Percentiles rank a stretch among this genome's conserved stretches.
phyloP scores from a whole-genome alignment of 2,329 filamentous ascomycete species.

The Remersonia thermophila region DNA sequence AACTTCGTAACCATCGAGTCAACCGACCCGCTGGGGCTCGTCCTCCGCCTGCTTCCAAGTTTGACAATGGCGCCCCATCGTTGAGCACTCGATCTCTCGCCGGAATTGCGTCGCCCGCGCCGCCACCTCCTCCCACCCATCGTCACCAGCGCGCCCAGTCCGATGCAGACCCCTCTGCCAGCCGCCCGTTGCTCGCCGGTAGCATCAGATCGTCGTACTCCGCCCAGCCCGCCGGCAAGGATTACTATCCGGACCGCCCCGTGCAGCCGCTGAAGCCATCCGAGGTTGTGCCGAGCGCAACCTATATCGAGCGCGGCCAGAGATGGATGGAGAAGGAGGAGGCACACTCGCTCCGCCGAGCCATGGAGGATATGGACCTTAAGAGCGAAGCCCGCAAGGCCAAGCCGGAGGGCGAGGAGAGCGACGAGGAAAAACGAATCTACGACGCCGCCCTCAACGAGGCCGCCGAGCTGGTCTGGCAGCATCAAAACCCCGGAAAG shows the following conservation, averaged over 20 bases:
- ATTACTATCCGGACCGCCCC: conserved; percentile 38
- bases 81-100: conserved; percentile 19
- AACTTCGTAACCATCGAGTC: conserved; percentile 56
- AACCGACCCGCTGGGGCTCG: conserved; percentile 59
- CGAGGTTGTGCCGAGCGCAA: conserved; percentile 50
- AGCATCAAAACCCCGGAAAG: conserved; percentile 52
- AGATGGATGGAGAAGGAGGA: conserved; percentile 76
- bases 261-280: conserved; percentile 40
- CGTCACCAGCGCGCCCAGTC: conserved; percentile 23
- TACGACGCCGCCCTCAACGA: conserved; percentile 63
- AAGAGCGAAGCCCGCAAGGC: conserved; percentile 24
- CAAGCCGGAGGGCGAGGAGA: conserved; percentile 15
- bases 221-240: conserved; percentile 32
- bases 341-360: conserved; percentile 54
- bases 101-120: conserved; percentile 21
- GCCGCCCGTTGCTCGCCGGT: conserved; percentile 30
- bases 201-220: conserved; percentile 42
- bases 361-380: conserved; percentile 62
- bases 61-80: conserved; percentile 24
- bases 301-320: conserved; percentile 61
- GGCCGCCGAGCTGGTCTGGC: conserved; percentile 67
- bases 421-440: conserved; percentile 48
- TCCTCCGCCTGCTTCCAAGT: conserved; percentile 38
- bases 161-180: conserved; percentile 16
- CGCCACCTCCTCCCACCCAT: conserved; percentile 23